These are phyloP conservation scores for Ogataea nitratoaversa DNA, from an alignment of 805 yeast species.

Conservation along the genomic window DNA sequence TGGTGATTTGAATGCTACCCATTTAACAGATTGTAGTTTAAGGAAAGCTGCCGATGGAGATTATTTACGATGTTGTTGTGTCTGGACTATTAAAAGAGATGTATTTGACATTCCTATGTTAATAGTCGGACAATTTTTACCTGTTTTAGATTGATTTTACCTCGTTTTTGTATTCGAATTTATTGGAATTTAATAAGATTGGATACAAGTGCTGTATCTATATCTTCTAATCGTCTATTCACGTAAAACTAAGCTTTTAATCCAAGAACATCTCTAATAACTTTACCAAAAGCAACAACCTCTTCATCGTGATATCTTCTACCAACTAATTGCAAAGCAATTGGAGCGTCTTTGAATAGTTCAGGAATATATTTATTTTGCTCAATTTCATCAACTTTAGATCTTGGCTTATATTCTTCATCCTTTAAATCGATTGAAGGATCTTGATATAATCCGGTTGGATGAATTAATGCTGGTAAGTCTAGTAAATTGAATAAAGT, in stretches of 20 bases:
- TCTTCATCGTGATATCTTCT: conserved; percentile 56
- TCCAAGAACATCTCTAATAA: conserved; percentile 24
- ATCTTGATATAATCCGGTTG: conserved; percentile 59
- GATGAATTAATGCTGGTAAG: conserved; percentile 61
- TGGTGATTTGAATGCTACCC: conserved; percentile 54
- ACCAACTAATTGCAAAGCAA: conserved; percentile 49
- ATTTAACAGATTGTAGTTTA: conserved; percentile 46
- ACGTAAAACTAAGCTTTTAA: conserved; percentile 14
- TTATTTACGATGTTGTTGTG: conserved; percentile 60
- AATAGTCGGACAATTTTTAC: conserved; percentile 76
- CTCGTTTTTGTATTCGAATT: neutral
- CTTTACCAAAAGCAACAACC: conserved; percentile 38
- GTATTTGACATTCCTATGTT: conserved; percentile 81
- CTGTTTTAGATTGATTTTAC: conserved; percentile 43
- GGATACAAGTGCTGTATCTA: neutral
- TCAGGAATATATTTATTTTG: conserved; percentile 44
- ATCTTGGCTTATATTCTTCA: conserved; percentile 37
- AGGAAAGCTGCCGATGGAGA: conserved; percentile 36
- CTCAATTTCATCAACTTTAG: conserved; percentile 45
- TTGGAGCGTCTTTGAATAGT: conserved; percentile 48
- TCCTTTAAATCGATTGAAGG: conserved; percentile 45
- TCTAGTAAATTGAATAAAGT: conserved; percentile 70
- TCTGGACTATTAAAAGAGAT: conserved; percentile 83
- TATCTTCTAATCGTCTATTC: no score
- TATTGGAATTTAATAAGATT: no score